phyloP scores from a whole-genome alignment of 78 protist species.

The Tieghemostelium lacteum region DNA sequence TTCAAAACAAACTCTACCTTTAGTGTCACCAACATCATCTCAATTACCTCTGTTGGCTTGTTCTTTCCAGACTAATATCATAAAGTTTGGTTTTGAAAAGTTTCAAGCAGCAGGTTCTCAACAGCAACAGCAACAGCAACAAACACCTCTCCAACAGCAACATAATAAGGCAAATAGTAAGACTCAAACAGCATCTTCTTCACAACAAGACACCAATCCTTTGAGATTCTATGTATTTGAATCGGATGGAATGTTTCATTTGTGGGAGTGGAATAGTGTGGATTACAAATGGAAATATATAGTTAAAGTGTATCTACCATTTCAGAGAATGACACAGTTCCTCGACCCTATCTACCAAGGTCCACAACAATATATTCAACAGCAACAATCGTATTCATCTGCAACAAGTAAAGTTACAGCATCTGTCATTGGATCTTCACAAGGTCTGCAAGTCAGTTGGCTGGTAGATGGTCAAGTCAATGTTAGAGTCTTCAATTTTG shows the following conservation, averaged over 20 bases:
- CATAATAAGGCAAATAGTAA: neutral
- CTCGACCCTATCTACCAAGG: neutral
- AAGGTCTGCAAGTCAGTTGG: constrained; percentile 25
- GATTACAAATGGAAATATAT: constrained; percentile 62
- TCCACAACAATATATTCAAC: neutral
- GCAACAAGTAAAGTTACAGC: neutral
- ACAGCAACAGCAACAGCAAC: neutral
- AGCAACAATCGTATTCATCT: neutral
- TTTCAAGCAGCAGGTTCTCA: neutral
- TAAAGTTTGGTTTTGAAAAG: constrained; percentile 32
- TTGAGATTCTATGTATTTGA: constrained; percentile 68
- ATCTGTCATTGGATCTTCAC: constrained; percentile 12
- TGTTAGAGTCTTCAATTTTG: constrained; percentile 10
- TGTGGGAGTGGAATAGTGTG: constrained; percentile 31
- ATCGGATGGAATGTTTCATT: constrained; percentile 37
- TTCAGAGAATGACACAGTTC: neutral
- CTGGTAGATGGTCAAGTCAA: neutral
- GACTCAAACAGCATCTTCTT: neutral
- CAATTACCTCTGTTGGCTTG: constrained; percentile 53
- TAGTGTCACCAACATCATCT: constrained; percentile 4
- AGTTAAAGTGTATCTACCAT: constrained; percentile 24
- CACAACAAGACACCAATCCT: constrained; percentile 2
- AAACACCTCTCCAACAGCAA: neutral
- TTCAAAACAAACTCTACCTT: constrained; percentile 19
- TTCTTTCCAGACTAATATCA: constrained; percentile 12